phyloP scores from a whole-genome alignment of 2,329 filamentous ascomycete species.

The Venturiaceae sp. region DNA sequence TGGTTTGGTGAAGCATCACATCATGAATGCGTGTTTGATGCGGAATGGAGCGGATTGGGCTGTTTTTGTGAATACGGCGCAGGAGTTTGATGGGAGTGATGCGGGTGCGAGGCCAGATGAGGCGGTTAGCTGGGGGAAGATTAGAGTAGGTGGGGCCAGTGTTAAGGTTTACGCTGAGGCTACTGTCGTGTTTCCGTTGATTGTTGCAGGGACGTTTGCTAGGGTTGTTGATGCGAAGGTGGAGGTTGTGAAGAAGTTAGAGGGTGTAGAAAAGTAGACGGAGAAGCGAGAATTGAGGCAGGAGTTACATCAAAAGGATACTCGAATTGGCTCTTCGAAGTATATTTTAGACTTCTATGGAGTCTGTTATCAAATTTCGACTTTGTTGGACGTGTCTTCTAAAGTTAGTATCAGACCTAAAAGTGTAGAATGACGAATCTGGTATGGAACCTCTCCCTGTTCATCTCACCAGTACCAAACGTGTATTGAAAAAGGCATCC shows the following conservation, averaged over 20 bases:
- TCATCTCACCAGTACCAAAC: too few relatives aligned
- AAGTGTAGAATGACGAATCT: too few relatives aligned
- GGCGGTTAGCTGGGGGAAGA: constrained; percentile 97
- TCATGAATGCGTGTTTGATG: constrained; percentile 96
- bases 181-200: constrained; percentile 56
- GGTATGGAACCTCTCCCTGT: too few relatives aligned
- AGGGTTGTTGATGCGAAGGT: constrained; percentile 3
- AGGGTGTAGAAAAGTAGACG: background rate
- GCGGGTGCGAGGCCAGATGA: constrained; percentile 92
- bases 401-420: too few relatives aligned
- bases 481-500: too few relatives aligned
- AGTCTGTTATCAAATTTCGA: too few relatives aligned
- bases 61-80: constrained; percentile 94
- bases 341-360: too few relatives aligned
- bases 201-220: constrained; percentile 59
- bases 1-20: constrained; percentile 95
- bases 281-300: too few relatives aligned
- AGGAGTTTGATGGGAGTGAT: constrained; percentile 96
- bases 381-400: too few relatives aligned
- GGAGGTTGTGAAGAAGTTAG: background rate
- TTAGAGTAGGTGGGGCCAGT: constrained; percentile 76
- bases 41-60: constrained; percentile 93
- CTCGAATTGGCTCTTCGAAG: too few relatives aligned
- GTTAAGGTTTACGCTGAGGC: constrained; percentile 75
- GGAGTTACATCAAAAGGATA: too few relatives aligned